Conservation (phyloP, 768 basidiomycete species). For the Suillus bovinus region DNA sequence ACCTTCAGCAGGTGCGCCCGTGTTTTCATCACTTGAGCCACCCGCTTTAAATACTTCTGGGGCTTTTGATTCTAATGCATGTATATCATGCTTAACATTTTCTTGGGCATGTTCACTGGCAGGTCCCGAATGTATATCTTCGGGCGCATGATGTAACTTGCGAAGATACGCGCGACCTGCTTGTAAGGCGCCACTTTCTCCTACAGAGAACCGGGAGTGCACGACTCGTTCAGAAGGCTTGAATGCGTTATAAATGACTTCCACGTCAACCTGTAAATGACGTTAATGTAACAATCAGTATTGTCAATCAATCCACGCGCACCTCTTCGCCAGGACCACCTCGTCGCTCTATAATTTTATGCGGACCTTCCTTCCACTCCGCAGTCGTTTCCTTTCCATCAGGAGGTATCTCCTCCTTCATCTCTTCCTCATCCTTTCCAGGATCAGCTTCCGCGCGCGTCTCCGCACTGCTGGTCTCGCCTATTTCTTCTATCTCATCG, state of each 20-base stretch:
- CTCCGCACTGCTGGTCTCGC: slow-evolving; percentile 1
- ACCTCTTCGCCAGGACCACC: slow-evolving; percentile 67
- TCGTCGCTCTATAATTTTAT: slow-evolving; percentile 64
- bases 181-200: slow-evolving; percentile 6
- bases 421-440: slow-evolving; percentile 19
- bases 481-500: slow-evolving; percentile 15
- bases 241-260: slow-evolving; percentile 52
- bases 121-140: slow-evolving; percentile 24
- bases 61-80: slow-evolving; percentile 17
- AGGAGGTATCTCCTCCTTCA: slow-evolving; percentile 41
- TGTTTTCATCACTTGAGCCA: slow-evolving; percentile 13
- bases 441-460: slow-evolving; percentile 14
- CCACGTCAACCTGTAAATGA: slow-evolving; percentile 56
- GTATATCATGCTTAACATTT: slow-evolving; percentile 17
- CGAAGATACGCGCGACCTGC: slow-evolving; percentile 16
- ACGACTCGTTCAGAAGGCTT: slow-evolving; percentile 12
- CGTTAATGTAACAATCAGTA: slow-evolving; percentile 14
- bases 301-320: slow-evolving; percentile 25
- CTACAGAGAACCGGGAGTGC: slow-evolving; percentile 7
- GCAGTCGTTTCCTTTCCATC: slow-evolving; percentile 41
- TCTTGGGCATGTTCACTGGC: slow-evolving; percentile 25
- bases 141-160: slow-evolving; percentile 17
- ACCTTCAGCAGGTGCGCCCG: slow-evolving; percentile 11
- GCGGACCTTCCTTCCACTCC: slow-evolving; percentile 75
- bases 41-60: slow-evolving; percentile 11